Percentiles rank a stretch among this genome's conserved stretches.
Conservation (phyloP, 768 basidiomycete species). For the Paxillus ammoniavirescens region DNA sequence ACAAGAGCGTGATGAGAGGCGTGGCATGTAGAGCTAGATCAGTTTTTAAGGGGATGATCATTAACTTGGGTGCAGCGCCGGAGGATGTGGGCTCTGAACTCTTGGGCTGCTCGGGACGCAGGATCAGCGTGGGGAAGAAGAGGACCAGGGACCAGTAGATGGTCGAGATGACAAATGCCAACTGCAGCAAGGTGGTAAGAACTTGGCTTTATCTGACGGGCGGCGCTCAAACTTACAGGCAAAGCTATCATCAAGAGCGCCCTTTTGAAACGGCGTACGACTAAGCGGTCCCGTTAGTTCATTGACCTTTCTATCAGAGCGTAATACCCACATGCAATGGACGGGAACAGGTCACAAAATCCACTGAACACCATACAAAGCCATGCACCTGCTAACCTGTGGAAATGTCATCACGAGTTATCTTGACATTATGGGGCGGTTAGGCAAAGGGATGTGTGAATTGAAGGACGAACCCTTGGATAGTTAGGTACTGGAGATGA, state of each 20-base stretch:
- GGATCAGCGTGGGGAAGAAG: slow-evolving; percentile 56
- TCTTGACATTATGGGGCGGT: too few relatives aligned
- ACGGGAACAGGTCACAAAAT: slow-evolving; percentile 40
- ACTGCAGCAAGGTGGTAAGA: slow-evolving; percentile 19
- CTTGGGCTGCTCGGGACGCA: slow-evolving; percentile 25
- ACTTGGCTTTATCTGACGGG: background rate
- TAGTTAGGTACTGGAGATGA: slow-evolving; percentile 71
- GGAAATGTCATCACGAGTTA: background rate
- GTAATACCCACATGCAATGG: slow-evolving; percentile 30
- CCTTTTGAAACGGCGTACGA: slow-evolving; percentile 48
- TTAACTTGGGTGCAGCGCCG: slow-evolving; percentile 12
- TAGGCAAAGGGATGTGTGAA: background rate
- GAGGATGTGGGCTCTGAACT: background rate
- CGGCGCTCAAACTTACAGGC: slow-evolving; percentile 42
- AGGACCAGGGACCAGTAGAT: slow-evolving; percentile 73
- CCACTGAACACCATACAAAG: slow-evolving; percentile 41
- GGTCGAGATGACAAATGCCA: slow-evolving; percentile 45
- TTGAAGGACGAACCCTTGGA: slow-evolving; percentile 62
- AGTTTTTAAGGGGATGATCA: slow-evolving; percentile 47
- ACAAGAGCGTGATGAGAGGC: slow-evolving; percentile 54
- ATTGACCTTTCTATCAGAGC: background rate
- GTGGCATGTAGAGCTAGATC: slow-evolving; percentile 67
- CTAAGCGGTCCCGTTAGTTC: slow-evolving; percentile 1
- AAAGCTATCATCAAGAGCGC: slow-evolving; percentile 60
- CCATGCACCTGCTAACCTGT: slow-evolving; percentile 35